Base-by-base conservation (phyloP, 2,329 filamentous ascomycete genomes). In the Microcyclospora tardicrescens region DNA sequence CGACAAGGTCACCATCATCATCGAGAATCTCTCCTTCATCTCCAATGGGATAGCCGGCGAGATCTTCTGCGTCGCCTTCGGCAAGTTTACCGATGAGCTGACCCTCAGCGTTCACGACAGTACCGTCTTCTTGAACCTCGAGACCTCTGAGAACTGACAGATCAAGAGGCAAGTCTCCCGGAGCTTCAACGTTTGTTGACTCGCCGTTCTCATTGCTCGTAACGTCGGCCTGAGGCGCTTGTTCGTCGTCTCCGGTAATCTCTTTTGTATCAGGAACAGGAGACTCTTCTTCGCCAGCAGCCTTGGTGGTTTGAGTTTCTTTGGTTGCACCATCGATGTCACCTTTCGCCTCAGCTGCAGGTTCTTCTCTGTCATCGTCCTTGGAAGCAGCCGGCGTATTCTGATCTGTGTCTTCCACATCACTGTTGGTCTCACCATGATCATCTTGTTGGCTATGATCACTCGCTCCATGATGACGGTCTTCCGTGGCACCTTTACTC, bases 11-110 rank as follows among this genome's bases (percentile, higher is more conserved):
- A 16, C 70, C 71, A 43, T 71, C 65, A 32, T 72, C 67, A 41
- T 73, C 67, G 16, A 73, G 62, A 24, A 74, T 72, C 48, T 72
- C 68, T 41, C 71, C 71, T 11, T 72, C 61, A 29, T 71, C 65
- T 40, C 69, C 68, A 41, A 71, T 69, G 12, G 59, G 60, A 51
- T 71, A 71, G 28, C 68, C 68, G 36, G 58, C 62, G 34, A 71
- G 66, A 43, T 70, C 67, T 51, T 71, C 67, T 15, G 67, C 67
- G 40, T 71, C 67, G 42, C 68, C 68, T 50, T 72, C 68, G 24
- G 63, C 65, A 32, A 71, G 65, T 36, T 61, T 61, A 39, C 66
- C 68, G 38, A 72, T 55, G 3, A 59, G 50, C 36, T 69, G 67
- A 48, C 68, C 68, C 27, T 70, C 63, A 37, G 61, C 55, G 49